Evolutionary conservation across 1,284 basidiomycete genomes (phyloP), one percentile per base, ranked within the genome.

Genomic region (Leccinum fallax): DNA sequence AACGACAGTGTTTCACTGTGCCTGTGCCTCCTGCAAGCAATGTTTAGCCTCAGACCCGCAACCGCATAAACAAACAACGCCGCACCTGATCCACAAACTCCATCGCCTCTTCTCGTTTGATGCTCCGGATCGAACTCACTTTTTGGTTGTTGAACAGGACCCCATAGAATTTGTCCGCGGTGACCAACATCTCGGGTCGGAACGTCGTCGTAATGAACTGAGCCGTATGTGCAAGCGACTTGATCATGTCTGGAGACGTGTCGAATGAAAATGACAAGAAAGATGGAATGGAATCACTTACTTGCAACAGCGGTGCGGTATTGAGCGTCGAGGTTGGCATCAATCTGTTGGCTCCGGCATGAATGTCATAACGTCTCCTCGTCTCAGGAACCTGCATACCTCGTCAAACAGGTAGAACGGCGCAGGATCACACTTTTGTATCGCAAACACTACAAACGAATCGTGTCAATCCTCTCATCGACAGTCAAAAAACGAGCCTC

Each of bases 371-470:
- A 26, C 21, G 24, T 52, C 5, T 52, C 28, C 34, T 16, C 59
- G 46, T 19, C 24, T 11, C 4, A 30, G 21, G 10, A 57, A 57
- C 26, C 49, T 54, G 8, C 76, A 40, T 67, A 89, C 90, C 83
- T 99, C 97, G 75, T 99, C 97, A 73, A 99, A 99, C n/a, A 99
- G 83, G 77, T 99, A 99, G 81, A 99, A 99, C 1, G 97, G 97
- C 0, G 97, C 97, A 1, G 97, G 97, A 73, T 99, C 97, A 76
- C 96, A 98, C 77, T 97, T 98, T 76, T 99, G 97, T 69, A 99
- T 99, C 8, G 97, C 95, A 73, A 99, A 99, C 19, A 99, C 96
- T 91, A 21, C 57, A 61, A 49, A 36, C 6, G 24, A 58, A 13
- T 36, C 40, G 16, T 32, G 43, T 64, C 34, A 62, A 40, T 40